These are phyloP conservation scores for Pestalotiopsis fici DNA, from an alignment of 2,329 filamentous ascomycete genomes.

Conservation along the genomic window DNA sequence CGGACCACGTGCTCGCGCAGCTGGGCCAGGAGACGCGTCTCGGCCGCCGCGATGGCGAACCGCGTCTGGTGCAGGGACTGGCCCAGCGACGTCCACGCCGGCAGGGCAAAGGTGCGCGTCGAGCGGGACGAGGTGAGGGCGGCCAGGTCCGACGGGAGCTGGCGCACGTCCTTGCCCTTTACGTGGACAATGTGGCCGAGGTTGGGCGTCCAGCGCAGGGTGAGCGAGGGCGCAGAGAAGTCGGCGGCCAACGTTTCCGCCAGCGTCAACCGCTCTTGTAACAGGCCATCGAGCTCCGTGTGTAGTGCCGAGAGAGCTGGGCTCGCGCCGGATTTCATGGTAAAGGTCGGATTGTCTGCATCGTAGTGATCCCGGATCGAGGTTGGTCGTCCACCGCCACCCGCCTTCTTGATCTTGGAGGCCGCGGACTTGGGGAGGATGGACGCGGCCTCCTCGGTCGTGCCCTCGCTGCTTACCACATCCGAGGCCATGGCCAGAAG, in stretches of 20 bases:
- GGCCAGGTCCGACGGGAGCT: conserved; percentile 34
- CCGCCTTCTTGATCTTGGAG: conserved; percentile 35
- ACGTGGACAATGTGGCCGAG: conserved; percentile 91
- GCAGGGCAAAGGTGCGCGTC: conserved; percentile 81
- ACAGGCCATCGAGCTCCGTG: conserved; percentile 60
- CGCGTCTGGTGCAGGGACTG: conserved; percentile 76
- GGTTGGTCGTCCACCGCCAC: conserved; percentile 28
- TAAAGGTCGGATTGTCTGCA: conserved; percentile 62
- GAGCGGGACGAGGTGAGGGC: conserved; percentile 78
- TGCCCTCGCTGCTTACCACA: conserved; percentile 67
- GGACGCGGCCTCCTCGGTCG: conserved; percentile 54
- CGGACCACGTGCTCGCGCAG: conserved; percentile 76
- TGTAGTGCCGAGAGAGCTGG: conserved; percentile 67
- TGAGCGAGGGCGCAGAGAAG: conserved; percentile 65
- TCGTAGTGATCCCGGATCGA: conserved; percentile 60
- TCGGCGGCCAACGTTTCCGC: conserved; percentile 61
- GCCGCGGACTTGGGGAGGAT: conserved; percentile 51
- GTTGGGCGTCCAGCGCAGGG: conserved; percentile 82
- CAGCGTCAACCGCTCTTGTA: conserved; percentile 61
- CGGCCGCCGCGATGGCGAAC: conserved; percentile 78
- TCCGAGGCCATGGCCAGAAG: conserved; percentile 75
- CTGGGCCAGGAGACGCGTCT: conserved; percentile 75
- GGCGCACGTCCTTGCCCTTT: conserved; percentile 72
- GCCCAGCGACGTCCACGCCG: conserved; percentile 83
- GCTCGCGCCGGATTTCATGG: conserved; percentile 72